Evolutionary conservation across 2,329 filamentous ascomycete species (phyloP), one percentile per base, ranked within the genome.

Genomic region (Trichoderma pleuroti): DNA sequence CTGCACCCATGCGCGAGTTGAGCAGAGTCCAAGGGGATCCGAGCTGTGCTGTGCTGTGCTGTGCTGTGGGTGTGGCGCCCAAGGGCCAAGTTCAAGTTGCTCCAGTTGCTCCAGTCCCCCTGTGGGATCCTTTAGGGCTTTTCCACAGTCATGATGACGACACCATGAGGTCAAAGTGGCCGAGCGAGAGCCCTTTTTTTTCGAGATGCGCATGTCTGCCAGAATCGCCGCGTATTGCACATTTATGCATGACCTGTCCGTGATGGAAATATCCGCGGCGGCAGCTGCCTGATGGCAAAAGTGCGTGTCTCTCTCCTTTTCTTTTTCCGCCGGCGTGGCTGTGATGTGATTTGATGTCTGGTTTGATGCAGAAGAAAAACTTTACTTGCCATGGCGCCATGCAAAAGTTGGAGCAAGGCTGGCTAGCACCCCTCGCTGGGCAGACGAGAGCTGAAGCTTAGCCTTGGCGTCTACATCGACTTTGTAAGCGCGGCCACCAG

Each of bases 81-180:
- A 39, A 66, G 60, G 24, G 39, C 36, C 34, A 42, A 36, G 34
- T 36, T 36, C 34, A 12, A 36, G 36, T 21, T 62, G 32, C n/a
- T 46, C 60, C 46, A 52, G 46, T 52, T 12, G 21, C 49, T 54
- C 54, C 56, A 39, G 63, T 32, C 26, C 16, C 16, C 32, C 32
- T 36, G 57, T 39, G 24, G 11, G 16, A 39, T 39, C 12, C 18
- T 57, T 49, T 49, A 68, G 54, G 54, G 65, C 65, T 49, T 66
- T 28, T 39, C 18, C 54, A 61, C 56, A 42, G 46, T 32, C 30
- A 42, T 14, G 42, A 69, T 69, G 67, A 69, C 67, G 67, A 63
- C 59, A 69, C 26, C 24, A 57, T 69, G 67, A 69, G 46, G 67
- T 69, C 67, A 69, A 69, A 42, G 16, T 54, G 57, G 36, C 42